Percentiles rank a stretch among this genome's conserved stretches.
Conservation (phyloP, 768 basidiomycete species). For the Boletellus sp. region DNA sequence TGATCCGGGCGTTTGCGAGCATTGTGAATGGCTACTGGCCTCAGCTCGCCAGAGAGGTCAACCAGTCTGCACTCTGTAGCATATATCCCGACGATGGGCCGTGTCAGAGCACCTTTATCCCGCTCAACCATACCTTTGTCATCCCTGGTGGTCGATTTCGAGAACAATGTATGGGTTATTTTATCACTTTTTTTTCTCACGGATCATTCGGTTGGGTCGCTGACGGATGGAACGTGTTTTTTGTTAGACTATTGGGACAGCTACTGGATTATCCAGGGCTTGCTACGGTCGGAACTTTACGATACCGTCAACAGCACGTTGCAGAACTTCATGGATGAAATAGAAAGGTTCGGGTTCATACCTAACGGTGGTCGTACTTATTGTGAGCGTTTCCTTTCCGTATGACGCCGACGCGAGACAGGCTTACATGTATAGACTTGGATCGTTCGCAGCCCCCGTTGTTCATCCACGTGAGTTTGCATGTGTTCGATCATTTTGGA, state of each 20-base stretch:
- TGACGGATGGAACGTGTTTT: not conserved
- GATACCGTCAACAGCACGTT: conserved; percentile 71
- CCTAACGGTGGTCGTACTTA: conserved; percentile 94
- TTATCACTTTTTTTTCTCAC: not conserved
- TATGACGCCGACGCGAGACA: not conserved
- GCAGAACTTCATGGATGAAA: conserved; percentile 94
- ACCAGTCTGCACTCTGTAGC: conserved; percentile 61
- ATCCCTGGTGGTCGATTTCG: conserved; percentile 85
- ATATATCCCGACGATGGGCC: conserved; percentile 39
- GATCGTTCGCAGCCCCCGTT: conserved; percentile 92
- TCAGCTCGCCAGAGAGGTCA: conserved; percentile 72
- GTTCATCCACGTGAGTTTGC: conserved; percentile 70
- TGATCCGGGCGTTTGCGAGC: conserved; percentile 68
- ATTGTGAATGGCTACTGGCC: conserved; percentile 88
- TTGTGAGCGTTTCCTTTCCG: conserved; percentile 40
- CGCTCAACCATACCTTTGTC: conserved; percentile 88
- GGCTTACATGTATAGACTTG: conserved; percentile 47
- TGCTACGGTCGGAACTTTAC: conserved; percentile 77
- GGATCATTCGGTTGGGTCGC: not conserved
- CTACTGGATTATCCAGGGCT: conserved; percentile 85
- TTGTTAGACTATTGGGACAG: conserved; percentile 58
- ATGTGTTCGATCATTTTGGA: not conserved
- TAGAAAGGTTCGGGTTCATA: conserved; percentile 81
- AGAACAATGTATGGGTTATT: conserved; percentile 64
- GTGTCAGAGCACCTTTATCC: conserved; percentile 85